Conservation (phyloP, 805 yeast species). For the Ogataea naganishii region DNA sequence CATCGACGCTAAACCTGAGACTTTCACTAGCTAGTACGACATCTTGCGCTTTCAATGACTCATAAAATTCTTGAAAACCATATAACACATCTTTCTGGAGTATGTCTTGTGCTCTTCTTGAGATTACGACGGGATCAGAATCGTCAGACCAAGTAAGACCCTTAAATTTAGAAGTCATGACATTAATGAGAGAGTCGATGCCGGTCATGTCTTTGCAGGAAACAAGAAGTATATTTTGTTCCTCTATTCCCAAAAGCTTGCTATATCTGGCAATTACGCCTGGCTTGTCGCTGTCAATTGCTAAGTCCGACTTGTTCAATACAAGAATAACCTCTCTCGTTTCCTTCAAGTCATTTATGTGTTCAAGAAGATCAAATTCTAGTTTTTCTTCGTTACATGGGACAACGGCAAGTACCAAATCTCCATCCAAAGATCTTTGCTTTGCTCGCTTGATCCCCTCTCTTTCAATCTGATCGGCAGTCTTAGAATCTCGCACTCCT, state of each 20-base stretch:
- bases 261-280: conserved; percentile 12
- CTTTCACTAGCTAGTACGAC: conserved; percentile 77
- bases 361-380: conserved; percentile 29
- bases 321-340: conserved; percentile 31
- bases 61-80: conserved; percentile 60
- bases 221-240: conserved; percentile 26
- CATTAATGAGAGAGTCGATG: conserved; percentile 32
- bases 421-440: conserved; percentile 47
- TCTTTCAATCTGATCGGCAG: conserved; percentile 51
- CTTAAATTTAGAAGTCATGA: conserved; percentile 39
- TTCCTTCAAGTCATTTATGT: conserved; percentile 25
- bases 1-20: conserved; percentile 64
- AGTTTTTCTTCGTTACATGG: conserved; percentile 31
- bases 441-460: conserved; percentile 82
- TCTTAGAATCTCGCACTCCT: conserved; percentile 53
- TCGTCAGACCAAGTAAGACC: conserved; percentile 37
- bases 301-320: conserved; percentile 55
- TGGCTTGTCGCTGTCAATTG: conserved; percentile 10
- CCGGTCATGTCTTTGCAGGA: conserved; percentile 62
- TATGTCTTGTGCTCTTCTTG: conserved; percentile 69
- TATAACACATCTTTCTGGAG: conserved; percentile 65
- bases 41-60: conserved; percentile 46
- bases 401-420: conserved; percentile 59
- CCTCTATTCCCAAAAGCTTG: conserved; percentile 17
- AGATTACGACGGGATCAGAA: conserved; percentile 61